phyloP scores from a whole-genome alignment of 73 alveolate genomes.

The Paramecium biaurelia region DNA sequence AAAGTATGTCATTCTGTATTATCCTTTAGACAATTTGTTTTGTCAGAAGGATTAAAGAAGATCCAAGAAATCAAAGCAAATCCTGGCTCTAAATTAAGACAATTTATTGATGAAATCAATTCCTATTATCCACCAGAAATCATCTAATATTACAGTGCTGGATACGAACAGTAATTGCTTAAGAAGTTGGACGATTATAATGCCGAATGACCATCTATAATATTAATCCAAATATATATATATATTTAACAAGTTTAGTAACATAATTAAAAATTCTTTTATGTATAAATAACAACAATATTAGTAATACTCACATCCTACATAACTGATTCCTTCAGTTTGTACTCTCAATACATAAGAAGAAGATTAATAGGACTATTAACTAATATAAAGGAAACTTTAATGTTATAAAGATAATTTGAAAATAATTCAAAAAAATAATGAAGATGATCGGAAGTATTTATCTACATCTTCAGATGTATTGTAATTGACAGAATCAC shows the following conservation, averaged over 20 bases:
- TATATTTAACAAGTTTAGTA: neutral
- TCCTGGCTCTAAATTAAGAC: slow-evolving; percentile 59
- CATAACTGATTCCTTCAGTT: neutral
- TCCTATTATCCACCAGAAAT: slow-evolving; percentile 55
- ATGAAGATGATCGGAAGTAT: slow-evolving; percentile 29
- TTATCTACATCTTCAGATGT: neutral
- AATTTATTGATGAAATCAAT: slow-evolving; percentile 57
- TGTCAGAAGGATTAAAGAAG: slow-evolving; percentile 62
- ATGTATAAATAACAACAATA: neutral
- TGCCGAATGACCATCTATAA: slow-evolving; percentile 24
- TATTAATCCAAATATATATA: neutral
- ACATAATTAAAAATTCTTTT: neutral
- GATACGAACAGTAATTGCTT: slow-evolving; percentile 59
- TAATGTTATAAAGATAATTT: slow-evolving; percentile 6
- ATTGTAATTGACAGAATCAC: neutral
- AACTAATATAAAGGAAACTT: neutral
- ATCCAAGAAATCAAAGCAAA: slow-evolving; percentile 60
- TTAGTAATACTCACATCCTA: neutral
- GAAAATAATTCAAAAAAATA: slow-evolving; percentile 28
- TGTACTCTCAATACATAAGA: slow-evolving; percentile 22
- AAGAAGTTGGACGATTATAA: slow-evolving; percentile 57
- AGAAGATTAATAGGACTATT: neutral
- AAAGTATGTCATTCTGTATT: neutral
- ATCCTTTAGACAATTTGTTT: slow-evolving; percentile 11
- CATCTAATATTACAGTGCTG: slow-evolving; percentile 56